Evolutionary conservation across 352 stramenopile genomes (phyloP), one percentile per base, ranked within the genome.

Genomic region (Hyaloperonospora brassicae): DNA sequence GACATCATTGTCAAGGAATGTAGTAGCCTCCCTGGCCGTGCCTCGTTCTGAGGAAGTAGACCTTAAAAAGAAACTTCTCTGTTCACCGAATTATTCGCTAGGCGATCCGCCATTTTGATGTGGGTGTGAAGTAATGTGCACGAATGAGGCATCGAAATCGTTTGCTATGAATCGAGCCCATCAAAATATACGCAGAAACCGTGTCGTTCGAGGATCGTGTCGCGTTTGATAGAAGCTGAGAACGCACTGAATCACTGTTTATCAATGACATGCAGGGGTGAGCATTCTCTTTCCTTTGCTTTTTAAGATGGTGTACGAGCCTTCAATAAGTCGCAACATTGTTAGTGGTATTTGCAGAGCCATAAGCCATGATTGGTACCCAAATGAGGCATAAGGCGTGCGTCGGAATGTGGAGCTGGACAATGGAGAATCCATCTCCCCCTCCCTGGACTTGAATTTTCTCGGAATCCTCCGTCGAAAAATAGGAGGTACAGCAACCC

Each of bases 401-500:
- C 36, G 36, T 42, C 36, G 5, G 3, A 42, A 4, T 42, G 3
- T 42, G 14, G 5, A 42, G 36, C 14, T 42, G 36, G n/a, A 42
- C 3, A 42, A 12, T 42, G 7, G 14, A 4, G 11, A 11, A 21
- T 42, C 36, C 36, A 13, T 4, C n/a, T 21, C 36, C 36, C 3
- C 36, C 36, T 10, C 10, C 3, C 36, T n/a, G n/a, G n/a, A n/a
- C 36, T 10, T 21, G 11, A 11, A 31, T 31, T 31, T 7, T 7
- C 27, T 31, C 27, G 7, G 3, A 7, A 31, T 31, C 27, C 27
- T 31, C 27, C 27, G 27, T 42, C 36, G 36, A 42, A 42, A 21
- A 12, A 12, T 14, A 42, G 36, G 3, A 42, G 36, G 36, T 42
- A 13, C 72, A 1, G 62, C 11, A 12, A 14, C 11, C 36, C 3